Percentiles rank a stretch among this genome's conserved stretches.
Evolutionary conservation across 495 filamentous ascomycete genomes (phyloP).

Genomic region (Aspergillus heteromorphus): DNA sequence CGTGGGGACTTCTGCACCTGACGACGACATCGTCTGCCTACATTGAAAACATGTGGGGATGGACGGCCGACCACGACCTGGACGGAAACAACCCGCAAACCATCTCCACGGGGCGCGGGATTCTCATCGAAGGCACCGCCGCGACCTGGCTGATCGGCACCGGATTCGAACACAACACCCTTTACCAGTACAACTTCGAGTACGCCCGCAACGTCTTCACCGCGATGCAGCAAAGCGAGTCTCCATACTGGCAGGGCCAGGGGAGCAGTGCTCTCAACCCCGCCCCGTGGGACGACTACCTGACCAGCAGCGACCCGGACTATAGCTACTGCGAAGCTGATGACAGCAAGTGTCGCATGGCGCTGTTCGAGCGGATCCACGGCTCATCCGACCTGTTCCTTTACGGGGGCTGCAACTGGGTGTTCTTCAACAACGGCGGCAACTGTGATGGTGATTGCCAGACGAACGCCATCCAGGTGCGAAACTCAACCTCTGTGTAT

Average conservation of each 20-base stretch:
- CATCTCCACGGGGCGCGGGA: constrained; percentile 47
- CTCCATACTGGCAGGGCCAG: constrained; percentile 43
- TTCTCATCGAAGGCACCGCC: constrained; percentile 42
- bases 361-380: constrained; percentile 31
- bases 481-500: constrained; percentile 25
- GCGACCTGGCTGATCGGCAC: constrained; percentile 42
- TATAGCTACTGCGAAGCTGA: constrained; percentile 28
- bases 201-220: constrained; percentile 43
- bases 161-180: constrained; percentile 41
- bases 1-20: constrained; percentile 47
- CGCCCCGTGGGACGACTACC: constrained; percentile 34
- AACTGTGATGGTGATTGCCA: constrained; percentile 39
- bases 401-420: constrained; percentile 51
- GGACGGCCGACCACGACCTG: constrained; percentile 51
- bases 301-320: constrained; percentile 36
- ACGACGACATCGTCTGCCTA: constrained; percentile 44
- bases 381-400: constrained; percentile 46
- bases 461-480: constrained; percentile 35
- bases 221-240: constrained; percentile 42
- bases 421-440: constrained; percentile 43
- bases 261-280: constrained; percentile 32
- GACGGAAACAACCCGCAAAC: constrained; percentile 33
- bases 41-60: constrained; percentile 56
- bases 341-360: constrained; percentile 38
- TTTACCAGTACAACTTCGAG: constrained; percentile 49